phyloP scores from a whole-genome alignment of 2,329 filamentous ascomycete genomes.

The Pyricularia sp. region DNA sequence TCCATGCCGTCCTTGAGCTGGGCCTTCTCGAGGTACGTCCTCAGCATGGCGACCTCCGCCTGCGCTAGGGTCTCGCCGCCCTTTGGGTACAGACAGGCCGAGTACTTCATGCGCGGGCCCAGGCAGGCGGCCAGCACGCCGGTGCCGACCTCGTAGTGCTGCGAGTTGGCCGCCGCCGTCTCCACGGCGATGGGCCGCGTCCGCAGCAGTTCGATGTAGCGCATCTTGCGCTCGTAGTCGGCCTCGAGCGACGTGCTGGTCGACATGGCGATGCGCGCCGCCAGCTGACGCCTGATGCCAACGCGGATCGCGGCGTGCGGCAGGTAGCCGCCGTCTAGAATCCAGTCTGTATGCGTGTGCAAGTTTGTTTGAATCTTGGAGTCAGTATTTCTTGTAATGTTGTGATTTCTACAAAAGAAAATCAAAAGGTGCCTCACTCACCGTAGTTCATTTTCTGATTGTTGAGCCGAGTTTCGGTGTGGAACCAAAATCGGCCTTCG shows the following conservation, averaged over 20 bases:
- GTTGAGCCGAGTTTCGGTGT: background rate
- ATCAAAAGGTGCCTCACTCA: background rate
- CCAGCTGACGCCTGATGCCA: conserved; percentile 57
- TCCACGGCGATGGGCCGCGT: conserved; percentile 58
- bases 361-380: background rate
- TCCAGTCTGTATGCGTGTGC: conserved; percentile 28
- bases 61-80: conserved; percentile 53
- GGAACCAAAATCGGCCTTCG: background rate
- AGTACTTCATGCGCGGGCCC: conserved; percentile 65
- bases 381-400: background rate
- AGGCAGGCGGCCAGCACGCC: conserved; percentile 51
- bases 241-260: conserved; percentile 33
- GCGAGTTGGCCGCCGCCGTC: conserved; percentile 54
- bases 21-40: conserved; percentile 51
- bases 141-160: conserved; percentile 66
- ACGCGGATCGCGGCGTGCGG: conserved; percentile 53
- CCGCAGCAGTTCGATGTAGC: conserved; percentile 50
- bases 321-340: conserved; percentile 58
- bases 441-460: conserved; percentile 5
- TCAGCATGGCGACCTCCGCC: conserved; percentile 59
- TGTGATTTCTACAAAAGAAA: background rate
- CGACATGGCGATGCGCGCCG: conserved; percentile 40
- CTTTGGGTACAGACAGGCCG: conserved; percentile 54
- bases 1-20: conserved; percentile 49
- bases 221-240: conserved; percentile 51